phyloP scores from a whole-genome alignment of 2,329 filamentous ascomycete species.

The Xylaria sp. region DNA sequence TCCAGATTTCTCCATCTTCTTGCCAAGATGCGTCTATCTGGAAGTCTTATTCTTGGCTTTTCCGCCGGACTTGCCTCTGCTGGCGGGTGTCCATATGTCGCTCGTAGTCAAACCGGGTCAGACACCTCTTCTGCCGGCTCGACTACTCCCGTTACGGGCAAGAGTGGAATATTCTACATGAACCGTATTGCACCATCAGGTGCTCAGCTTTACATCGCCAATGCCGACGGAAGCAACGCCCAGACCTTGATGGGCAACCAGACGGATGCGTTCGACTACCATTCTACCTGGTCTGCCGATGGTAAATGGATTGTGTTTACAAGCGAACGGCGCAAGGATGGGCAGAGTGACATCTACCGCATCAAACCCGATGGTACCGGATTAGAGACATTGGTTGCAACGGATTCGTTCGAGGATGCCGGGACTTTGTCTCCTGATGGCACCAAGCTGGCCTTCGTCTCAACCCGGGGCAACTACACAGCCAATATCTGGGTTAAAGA shows the following conservation, averaged over 20 bases:
- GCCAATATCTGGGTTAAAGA: neutral
- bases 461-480: neutral
- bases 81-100: neutral
- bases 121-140: neutral
- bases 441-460: neutral
- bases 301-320: neutral
- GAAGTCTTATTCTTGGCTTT: neutral
- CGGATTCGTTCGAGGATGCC: neutral
- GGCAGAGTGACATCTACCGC: neutral
- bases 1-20: neutral
- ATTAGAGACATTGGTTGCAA: neutral
- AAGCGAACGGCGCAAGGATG: neutral
- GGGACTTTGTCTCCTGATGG: neutral
- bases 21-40: neutral
- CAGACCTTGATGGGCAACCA: neutral
- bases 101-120: neutral
- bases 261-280: neutral
- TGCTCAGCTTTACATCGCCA: neutral
- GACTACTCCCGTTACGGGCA: neutral
- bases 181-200: neutral
- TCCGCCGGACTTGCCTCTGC: neutral
- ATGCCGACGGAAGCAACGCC: constrained; percentile 1
- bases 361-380: neutral
- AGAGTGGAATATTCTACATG: constrained; percentile 1
- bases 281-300: neutral